Evolutionary conservation across 305 asterid species (phyloP).

Genomic region (Fraxinus nigra): DNA sequence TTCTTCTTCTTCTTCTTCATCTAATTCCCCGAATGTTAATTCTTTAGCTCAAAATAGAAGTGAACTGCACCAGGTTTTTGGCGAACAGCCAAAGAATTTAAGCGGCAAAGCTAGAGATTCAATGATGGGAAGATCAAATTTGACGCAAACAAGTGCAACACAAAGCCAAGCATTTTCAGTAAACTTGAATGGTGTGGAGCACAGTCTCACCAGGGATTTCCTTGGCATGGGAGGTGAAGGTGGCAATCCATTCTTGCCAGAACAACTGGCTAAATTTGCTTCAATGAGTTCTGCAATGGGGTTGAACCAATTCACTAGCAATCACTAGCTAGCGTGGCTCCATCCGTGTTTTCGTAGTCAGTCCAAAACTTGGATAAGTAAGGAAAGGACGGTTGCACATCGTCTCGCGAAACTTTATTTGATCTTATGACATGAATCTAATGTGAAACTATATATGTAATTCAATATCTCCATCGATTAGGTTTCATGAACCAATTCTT

Average conservation of each 20-base stretch:
- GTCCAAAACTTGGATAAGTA: not conserved
- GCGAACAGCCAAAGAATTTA: conserved; percentile 21
- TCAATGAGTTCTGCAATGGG: conserved; percentile 76
- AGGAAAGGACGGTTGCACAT: not conserved
- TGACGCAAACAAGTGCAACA: conserved; percentile 20
- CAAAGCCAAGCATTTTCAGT: conserved; percentile 17
- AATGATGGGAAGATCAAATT: conserved; percentile 30
- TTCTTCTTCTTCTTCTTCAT: conserved; percentile 38
- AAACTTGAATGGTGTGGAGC: conserved; percentile 37
- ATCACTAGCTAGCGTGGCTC: conserved; percentile 34
- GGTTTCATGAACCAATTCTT: not conserved
- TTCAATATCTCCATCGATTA: not conserved
- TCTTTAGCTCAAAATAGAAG: conserved; percentile 30
- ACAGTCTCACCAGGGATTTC: conserved; percentile 68
- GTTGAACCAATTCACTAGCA: conserved; percentile 52
- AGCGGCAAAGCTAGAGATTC: conserved; percentile 11
- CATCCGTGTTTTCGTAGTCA: not conserved
- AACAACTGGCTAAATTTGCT: conserved; percentile 63
- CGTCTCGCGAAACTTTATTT: not conserved
- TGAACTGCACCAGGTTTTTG: conserved; percentile 54
- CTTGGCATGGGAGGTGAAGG: conserved; percentile 66
- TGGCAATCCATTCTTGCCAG: conserved; percentile 55
- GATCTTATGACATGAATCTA: not conserved
- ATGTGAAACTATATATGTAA: not conserved
- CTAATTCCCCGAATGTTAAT: conserved; percentile 35